Evolutionary conservation across 2,329 filamentous ascomycete genomes (phyloP).

Genomic region (Pseudopithomyces chartarum): DNA sequence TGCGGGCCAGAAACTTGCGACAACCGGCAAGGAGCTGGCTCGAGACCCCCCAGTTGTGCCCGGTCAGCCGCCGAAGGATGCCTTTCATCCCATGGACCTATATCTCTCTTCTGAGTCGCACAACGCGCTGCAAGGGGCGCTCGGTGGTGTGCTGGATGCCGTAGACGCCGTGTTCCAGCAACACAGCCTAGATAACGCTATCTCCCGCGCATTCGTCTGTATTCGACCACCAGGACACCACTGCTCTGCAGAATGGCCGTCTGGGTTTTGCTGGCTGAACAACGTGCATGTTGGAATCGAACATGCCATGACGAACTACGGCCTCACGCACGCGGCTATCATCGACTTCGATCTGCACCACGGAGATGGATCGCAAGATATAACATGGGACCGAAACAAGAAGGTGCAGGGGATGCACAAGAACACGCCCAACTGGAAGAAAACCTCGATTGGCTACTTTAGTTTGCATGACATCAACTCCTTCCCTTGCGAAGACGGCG

Average conservation of each 20-base stretch:
- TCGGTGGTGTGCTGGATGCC: slow-evolving; percentile 92
- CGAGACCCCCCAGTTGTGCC: slow-evolving; percentile 48
- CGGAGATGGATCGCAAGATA: slow-evolving; percentile 80
- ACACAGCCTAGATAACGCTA: slow-evolving; percentile 52
- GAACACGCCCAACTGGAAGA: slow-evolving; percentile 77
- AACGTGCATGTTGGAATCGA: slow-evolving; percentile 98
- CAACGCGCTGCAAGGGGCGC: slow-evolving; percentile 83
- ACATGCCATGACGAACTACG: slow-evolving; percentile 82
- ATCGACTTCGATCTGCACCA: slow-evolving; percentile 51
- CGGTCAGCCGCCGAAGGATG: slow-evolving; percentile 61
- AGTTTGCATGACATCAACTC: slow-evolving; percentile 98
- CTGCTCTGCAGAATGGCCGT: slow-evolving; percentile 86
- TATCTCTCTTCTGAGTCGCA: slow-evolving; percentile 89
- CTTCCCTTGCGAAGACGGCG: slow-evolving; percentile 93
- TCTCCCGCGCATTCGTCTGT: slow-evolving; percentile 84
- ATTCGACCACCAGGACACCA: slow-evolving; percentile 95
- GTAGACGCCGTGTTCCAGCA: slow-evolving; percentile 80
- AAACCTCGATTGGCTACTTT: slow-evolving; percentile 90
- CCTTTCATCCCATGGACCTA: slow-evolving; percentile 85
- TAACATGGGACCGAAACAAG: slow-evolving; percentile 88
- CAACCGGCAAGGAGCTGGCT: slow-evolving; percentile 77
- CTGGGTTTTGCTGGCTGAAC: slow-evolving; percentile 98
- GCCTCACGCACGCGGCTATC: slow-evolving; percentile 87
- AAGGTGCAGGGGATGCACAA: slow-evolving; percentile 67
- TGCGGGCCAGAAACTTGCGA: slow-evolving; percentile 77